phyloP scores from a whole-genome alignment of 192 early-diverging fungal species.

The Podila epicladia region DNA sequence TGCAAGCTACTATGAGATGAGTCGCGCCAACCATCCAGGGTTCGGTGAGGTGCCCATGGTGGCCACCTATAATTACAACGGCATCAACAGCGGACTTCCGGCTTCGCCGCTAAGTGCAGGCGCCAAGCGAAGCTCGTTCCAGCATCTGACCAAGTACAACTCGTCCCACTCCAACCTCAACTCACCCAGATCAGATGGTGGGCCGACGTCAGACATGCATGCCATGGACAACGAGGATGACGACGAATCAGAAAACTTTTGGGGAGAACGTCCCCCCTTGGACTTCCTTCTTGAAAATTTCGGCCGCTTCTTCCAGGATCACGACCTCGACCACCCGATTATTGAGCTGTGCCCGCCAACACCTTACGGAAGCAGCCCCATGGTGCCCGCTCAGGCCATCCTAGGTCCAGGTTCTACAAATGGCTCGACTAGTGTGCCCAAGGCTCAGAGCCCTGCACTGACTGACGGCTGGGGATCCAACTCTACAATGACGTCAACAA shows the following conservation, averaged over 20 bases:
- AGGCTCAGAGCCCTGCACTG: conserved; percentile 38
- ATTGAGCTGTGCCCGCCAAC: conserved; percentile 54
- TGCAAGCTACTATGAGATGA: conserved; percentile 44
- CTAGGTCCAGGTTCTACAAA: conserved; percentile 22
- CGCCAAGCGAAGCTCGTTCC: conserved; percentile 41
- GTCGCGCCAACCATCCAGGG: conserved; percentile 21
- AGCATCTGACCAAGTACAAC: conserved; percentile 25
- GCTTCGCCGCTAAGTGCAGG: conserved; percentile 47
- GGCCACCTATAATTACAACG: conserved; percentile 2
- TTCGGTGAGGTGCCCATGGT: conserved; percentile 43
- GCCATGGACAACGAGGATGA: conserved; percentile 18
- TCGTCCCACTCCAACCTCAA: conserved; percentile 39
- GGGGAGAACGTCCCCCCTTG: conserved; percentile 69
- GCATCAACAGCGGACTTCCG: conserved; percentile 30
- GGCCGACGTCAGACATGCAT: conserved; percentile 16
- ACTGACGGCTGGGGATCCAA: conserved; percentile 50
- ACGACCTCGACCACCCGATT: conserved; percentile 79
- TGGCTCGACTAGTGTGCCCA: conserved; percentile 21
- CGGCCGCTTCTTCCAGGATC: conserved; percentile 78
- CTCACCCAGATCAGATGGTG: conserved; percentile 32
- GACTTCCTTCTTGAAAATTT: conserved; percentile 74
- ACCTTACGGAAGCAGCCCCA: conserved; percentile 27
- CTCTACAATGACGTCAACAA: conserved; percentile 30
- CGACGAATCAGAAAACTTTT: conserved; percentile 52
- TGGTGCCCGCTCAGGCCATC: conserved; percentile 34